A percentile compares a stretch with the other conserved stretches of the same genome.
Conservation (phyloP, 1,284 basidiomycete genomes). For the Ustilago trichophora region DNA sequence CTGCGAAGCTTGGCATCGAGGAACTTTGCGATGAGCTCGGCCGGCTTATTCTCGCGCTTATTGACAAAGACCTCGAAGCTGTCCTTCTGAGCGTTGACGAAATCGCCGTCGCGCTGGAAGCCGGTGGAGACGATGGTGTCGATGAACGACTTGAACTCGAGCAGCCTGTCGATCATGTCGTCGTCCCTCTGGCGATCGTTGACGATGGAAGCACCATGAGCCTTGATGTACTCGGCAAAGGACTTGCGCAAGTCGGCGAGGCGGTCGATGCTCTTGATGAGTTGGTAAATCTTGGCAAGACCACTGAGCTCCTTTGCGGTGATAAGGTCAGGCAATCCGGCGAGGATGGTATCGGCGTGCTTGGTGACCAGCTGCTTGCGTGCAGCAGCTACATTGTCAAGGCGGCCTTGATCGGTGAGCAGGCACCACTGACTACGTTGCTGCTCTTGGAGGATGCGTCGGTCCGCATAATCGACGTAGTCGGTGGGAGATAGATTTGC, state of each 20-base stretch:
- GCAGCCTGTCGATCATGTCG: constrained; percentile 57
- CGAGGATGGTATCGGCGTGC: constrained; percentile 44
- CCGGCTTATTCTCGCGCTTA: constrained; percentile 82
- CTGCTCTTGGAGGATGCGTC: constrained; percentile 41
- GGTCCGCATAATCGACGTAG: constrained; percentile 46
- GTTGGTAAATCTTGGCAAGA: constrained; percentile 35
- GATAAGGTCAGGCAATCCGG: constrained; percentile 45
- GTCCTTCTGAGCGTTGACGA: constrained; percentile 70
- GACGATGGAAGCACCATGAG: constrained; percentile 48
- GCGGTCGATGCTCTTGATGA: constrained; percentile 39
- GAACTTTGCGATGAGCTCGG: constrained; percentile 92
- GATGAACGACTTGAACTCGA: constrained; percentile 52
- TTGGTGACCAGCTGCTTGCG: constrained; percentile 35
- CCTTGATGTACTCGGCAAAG: constrained; percentile 50
- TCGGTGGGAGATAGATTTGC: constrained; percentile 10
- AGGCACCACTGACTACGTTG: constrained; percentile 46
- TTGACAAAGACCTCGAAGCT: constrained; percentile 86
- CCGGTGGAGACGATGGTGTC: constrained; percentile 41
- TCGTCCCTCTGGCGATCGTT: constrained; percentile 54
- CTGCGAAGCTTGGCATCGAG: constrained; percentile 85
- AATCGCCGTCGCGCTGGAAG: constrained; percentile 55
- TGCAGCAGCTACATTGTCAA: constrained; percentile 28
- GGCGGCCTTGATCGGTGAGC: constrained; percentile 17
- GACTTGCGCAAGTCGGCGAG: constrained; percentile 41
- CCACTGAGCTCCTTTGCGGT: constrained; percentile 17